Conservation (phyloP, 2,329 filamentous ascomycete species). For the Lithohypha guttulata region DNA sequence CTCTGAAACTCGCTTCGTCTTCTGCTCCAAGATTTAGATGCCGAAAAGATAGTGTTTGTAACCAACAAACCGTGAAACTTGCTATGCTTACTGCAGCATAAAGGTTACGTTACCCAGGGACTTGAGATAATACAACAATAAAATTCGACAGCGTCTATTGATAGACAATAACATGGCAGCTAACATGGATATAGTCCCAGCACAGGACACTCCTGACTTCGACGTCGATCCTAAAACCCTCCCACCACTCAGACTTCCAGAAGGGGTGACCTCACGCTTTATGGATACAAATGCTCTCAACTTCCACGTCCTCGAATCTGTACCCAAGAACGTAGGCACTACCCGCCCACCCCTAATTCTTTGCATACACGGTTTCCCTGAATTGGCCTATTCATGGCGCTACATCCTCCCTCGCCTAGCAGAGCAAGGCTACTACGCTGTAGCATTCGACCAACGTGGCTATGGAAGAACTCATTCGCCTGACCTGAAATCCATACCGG, state of each 20-base stretch:
- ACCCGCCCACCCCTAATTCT: conserved; percentile 18
- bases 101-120: too few relatives aligned
- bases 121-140: too few relatives aligned
- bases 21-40: too few relatives aligned
- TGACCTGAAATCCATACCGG: conserved; percentile 33
- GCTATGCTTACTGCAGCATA: too few relatives aligned
- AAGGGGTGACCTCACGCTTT: conserved; percentile 45
- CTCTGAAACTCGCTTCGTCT: too few relatives aligned
- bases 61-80: too few relatives aligned
- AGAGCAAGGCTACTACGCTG: conserved; percentile 50
- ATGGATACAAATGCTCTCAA: conserved; percentile 49
- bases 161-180: too few relatives aligned
- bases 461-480: conserved; percentile 53
- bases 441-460: conserved; percentile 57
- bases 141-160: too few relatives aligned
- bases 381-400: conserved; percentile 60
- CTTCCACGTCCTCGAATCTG: conserved; percentile 39
- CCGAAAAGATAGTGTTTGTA: too few relatives aligned
- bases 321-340: conserved; percentile 11
- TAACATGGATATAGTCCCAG: conserved; percentile 5
- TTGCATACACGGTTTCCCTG: conserved; percentile 46
- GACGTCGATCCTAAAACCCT: conserved; percentile 21
- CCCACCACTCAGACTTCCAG: conserved; percentile 43
- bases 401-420: conserved; percentile 51
- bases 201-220: conserved; percentile 7